Evolutionary conservation across 805 yeast species (phyloP).

Genomic region (Metschnikowia lachancei): DNA sequence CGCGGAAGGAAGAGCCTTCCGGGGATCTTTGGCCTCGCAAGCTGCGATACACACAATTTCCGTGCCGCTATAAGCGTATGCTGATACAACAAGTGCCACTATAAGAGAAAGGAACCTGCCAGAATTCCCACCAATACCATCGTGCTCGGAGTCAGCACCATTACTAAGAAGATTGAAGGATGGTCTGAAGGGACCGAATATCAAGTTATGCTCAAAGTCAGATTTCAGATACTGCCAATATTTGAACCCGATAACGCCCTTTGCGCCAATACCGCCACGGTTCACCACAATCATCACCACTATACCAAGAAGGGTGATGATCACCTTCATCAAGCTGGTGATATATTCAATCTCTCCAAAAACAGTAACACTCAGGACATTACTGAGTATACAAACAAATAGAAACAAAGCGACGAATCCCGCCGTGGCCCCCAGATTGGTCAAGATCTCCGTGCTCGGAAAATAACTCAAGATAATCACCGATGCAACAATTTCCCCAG

Average conservation of each 20-base stretch:
- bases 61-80: conserved; percentile 78
- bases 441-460: conserved; percentile 50
- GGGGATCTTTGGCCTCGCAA: conserved; percentile 80
- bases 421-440: conserved; percentile 39
- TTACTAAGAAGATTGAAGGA: conserved; percentile 62
- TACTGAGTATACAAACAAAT: conserved; percentile 46
- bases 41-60: conserved; percentile 83
- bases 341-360: conserved; percentile 74
- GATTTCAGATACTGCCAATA: conserved; percentile 63
- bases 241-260: conserved; percentile 54
- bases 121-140: conserved; percentile 58
- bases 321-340: conserved; percentile 56
- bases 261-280: conserved; percentile 49
- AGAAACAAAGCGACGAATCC: conserved; percentile 68
- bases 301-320: conserved; percentile 51
- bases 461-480: conserved; percentile 73
- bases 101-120: conserved; percentile 63
- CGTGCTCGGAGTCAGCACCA: conserved; percentile 47
- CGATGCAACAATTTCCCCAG: conserved; percentile 79
- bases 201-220: conserved; percentile 43
- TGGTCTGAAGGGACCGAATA: conserved; percentile 74
- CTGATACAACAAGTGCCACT: conserved; percentile 60
- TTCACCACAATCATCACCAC: conserved; percentile 65
- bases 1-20: conserved; percentile 73
- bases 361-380: conserved; percentile 64